Evolutionary conservation across 768 basidiomycete genomes (phyloP).

Genomic region (Cystobasidium ongulense): DNA sequence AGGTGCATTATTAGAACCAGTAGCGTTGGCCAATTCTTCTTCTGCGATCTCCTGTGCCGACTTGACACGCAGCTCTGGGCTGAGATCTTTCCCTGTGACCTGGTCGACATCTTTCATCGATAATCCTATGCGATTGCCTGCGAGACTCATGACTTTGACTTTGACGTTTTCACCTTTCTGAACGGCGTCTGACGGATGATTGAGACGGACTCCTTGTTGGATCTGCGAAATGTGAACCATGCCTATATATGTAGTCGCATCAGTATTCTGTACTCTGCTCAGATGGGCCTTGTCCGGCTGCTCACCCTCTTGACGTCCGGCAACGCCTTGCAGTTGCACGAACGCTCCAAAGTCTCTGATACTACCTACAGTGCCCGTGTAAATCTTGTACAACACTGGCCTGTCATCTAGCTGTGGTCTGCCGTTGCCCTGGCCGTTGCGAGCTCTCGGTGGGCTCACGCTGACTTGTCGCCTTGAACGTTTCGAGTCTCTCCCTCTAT

Average conservation of each 20-base stretch:
- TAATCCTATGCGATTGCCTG: conserved; percentile 67
- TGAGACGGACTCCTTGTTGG: conserved; percentile 67
- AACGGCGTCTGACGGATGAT: conserved; percentile 76
- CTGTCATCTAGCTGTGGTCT: conserved; percentile 58
- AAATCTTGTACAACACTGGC: conserved; percentile 89
- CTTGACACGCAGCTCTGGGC: conserved; percentile 87
- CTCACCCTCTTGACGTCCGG: conserved; percentile 79
- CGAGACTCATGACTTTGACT: conserved; percentile 91
- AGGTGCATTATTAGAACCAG: conserved; percentile 81
- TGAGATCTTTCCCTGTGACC: conserved; percentile 73
- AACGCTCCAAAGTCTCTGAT: conserved; percentile 96
- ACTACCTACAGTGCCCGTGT: conserved; percentile 72
- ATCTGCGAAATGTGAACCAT: conserved; percentile 95
- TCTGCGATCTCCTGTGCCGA: conserved; percentile 81
- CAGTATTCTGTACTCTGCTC: neutral
- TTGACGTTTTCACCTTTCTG: conserved; percentile 77
- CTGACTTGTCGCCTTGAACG: conserved; percentile 28
- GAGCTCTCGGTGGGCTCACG: conserved; percentile 8
- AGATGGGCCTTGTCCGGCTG: conserved; percentile 33
- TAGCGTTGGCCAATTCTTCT: conserved; percentile 59
- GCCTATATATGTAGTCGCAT: conserved; percentile 51
- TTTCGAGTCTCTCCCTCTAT: conserved; percentile 25
- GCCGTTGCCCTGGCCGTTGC: conserved; percentile 44
- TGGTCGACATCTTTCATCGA: conserved; percentile 99
- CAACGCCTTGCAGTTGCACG: conserved; percentile 75